Percentiles rank a stretch among this genome's conserved stretches.
These are phyloP conservation scores for Hypoxylon sp. DNA, from an alignment of 2,329 filamentous ascomycete genomes.

Conservation along the genomic window DNA sequence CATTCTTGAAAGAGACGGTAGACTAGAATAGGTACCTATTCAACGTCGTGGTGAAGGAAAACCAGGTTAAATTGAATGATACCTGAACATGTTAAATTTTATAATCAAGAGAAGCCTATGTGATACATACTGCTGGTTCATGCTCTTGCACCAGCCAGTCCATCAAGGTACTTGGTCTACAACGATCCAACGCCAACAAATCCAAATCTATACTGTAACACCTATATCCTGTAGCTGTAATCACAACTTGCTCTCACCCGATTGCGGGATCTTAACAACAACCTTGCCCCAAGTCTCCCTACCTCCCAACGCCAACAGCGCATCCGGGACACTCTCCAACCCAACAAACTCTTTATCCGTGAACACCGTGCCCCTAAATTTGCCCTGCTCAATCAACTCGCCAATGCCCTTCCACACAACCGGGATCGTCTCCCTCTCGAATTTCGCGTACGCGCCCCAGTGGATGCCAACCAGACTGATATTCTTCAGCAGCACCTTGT, in stretches of 20 bases:
- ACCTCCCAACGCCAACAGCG: conserved; percentile 81
- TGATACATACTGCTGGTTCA: not conserved
- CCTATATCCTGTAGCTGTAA: not conserved
- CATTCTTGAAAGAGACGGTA: conserved; percentile 55
- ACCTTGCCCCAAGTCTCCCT: conserved; percentile 97
- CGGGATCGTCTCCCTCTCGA: conserved; percentile 79
- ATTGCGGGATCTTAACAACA: conserved; percentile 85
- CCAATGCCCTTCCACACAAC: conserved; percentile 88
- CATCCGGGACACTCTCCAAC: conserved; percentile 82
- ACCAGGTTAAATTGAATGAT: not conserved
- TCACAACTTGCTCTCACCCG: conserved; percentile 70
- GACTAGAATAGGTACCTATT: conserved; percentile 24
- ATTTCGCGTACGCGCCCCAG: conserved; percentile 87
- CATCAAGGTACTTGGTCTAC: conserved; percentile 8
- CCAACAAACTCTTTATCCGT: conserved; percentile 86
- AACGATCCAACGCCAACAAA: not conserved
- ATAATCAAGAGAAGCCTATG: not conserved
- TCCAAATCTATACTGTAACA: not conserved
- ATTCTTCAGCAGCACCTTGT: conserved; percentile 94
- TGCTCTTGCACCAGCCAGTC: not conserved
- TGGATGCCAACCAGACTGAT: conserved; percentile 90
- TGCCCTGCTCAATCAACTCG: conserved; percentile 80
- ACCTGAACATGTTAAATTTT: not conserved
- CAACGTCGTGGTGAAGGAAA: too few species aligned
- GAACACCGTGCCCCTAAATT: conserved; percentile 87